Evolutionary conservation across 106 monocot genomes (phyloP), one percentile per base, ranked within the genome.

Genomic region (Dendrobium catenatum): DNA sequence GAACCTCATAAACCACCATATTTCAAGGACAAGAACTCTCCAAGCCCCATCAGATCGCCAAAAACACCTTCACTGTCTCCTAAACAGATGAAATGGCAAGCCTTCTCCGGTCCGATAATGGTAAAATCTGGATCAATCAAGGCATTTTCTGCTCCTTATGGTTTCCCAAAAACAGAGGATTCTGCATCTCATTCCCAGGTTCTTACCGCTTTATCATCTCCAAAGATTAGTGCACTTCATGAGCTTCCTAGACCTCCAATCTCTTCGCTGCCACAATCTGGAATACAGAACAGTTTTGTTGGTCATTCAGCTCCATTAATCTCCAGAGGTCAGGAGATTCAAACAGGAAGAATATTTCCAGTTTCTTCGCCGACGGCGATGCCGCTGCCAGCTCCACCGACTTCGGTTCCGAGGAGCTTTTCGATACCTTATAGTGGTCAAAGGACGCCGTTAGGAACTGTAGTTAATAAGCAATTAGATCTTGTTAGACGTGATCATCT

Each of bases 171-270:
- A 77, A 64, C 56, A 55, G 81, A 78, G 46, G 44, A 81, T 48
- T 72, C 41, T 51, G 10, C 51, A 51, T 51, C 51, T 15, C 51
- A 51, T 51, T 51, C 51, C 51, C 51, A 11, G 0, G 51, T 51
- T 51, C 51, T 51, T 13, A 51, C 16, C 51, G 3, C 13, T 61
- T 31, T 82, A 48, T 74, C 88, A 55, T 86, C 89, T 20, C 89
- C 88, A 24, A 95, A 78, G 76, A 89, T 91, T 41, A 89, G 74
- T 78, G 93, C 91, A 48, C 91, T 98, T 79, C 95, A 98, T 75
- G 93, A 93, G 80, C 94, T 98, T 80, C 98, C 98, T 19, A 87
- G 92, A 44, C 98, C 98, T 67, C 98, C 98, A 76, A 49, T 70
- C 40, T 79, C 55, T 82, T 78, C 74, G 41, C 74, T 77, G 41